phyloP scores from a whole-genome alignment of 2,329 filamentous ascomycete genomes.

The Pseudocercospora fuligena region DNA sequence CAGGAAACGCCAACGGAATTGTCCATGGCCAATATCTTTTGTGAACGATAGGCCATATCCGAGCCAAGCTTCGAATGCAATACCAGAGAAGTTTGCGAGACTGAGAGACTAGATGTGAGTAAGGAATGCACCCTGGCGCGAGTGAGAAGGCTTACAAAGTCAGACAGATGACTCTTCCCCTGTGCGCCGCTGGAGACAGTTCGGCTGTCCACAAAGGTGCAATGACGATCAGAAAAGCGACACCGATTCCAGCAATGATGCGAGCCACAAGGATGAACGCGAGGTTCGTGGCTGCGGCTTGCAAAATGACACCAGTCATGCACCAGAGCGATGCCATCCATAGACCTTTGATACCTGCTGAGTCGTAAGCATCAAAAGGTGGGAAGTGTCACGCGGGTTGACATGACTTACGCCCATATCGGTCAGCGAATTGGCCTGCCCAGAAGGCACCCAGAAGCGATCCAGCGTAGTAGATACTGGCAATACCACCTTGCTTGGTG shows the following conservation, averaged over 20 bases:
- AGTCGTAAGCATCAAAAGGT: background rate
- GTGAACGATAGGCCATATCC: conserved; percentile 32
- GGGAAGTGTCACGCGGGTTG: background rate
- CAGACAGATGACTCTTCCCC: conserved; percentile 13
- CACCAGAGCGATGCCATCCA: conserved; percentile 35
- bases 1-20: conserved; percentile 35
- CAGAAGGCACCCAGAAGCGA: conserved; percentile 11
- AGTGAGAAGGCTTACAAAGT: background rate
- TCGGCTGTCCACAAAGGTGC: conserved; percentile 34
- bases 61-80: conserved; percentile 35
- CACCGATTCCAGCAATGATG: conserved; percentile 34
- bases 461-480: conserved; percentile 7
- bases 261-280: conserved; percentile 33
- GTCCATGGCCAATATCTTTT: conserved; percentile 11
- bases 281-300: conserved; percentile 29
- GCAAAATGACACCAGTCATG: conserved; percentile 28
- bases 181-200: conserved; percentile 27
- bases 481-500: conserved; percentile 58
- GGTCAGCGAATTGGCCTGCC: conserved; percentile 6
- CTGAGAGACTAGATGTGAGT: background rate
- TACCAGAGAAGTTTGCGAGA: background rate
- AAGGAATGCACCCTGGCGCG: background rate
- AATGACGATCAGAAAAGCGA: conserved; percentile 33
- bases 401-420: conserved; percentile 6
- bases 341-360: conserved; percentile 32